Conservation (phyloP, 345 rosid species). For the Salix brachista region DNA sequence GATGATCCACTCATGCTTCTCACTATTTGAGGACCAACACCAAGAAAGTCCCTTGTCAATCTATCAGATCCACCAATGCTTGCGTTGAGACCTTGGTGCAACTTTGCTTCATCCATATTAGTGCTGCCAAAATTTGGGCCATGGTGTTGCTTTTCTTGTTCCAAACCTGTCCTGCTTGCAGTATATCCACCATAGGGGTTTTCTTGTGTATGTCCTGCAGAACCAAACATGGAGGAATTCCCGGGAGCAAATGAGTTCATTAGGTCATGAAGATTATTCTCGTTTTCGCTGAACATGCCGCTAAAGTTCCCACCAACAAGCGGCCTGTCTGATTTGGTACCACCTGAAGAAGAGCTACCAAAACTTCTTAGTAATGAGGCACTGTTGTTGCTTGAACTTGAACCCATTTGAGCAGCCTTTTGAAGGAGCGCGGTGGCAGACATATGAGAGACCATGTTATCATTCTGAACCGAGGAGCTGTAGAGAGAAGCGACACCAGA, state of each 20-base stretch:
- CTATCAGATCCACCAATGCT: slow-evolving; percentile 53
- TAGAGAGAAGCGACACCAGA: slow-evolving; percentile 49
- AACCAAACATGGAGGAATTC: slow-evolving; percentile 37
- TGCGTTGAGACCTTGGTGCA: slow-evolving; percentile 20
- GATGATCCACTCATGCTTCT: slow-evolving; percentile 28
- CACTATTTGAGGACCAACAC: slow-evolving; percentile 58
- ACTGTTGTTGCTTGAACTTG: slow-evolving; percentile 46
- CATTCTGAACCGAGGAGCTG: slow-evolving; percentile 44
- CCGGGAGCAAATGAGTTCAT: slow-evolving; percentile 53
- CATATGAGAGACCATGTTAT: slow-evolving; percentile 47
- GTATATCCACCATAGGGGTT: slow-evolving; percentile 14
- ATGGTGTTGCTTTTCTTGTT: slow-evolving; percentile 7
- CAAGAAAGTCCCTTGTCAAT: slow-evolving; percentile 72
- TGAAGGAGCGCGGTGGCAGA: slow-evolving; percentile 83
- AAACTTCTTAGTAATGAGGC: slow-evolving; percentile 53
- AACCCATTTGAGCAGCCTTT: slow-evolving; percentile 79
- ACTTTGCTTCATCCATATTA: slow-evolving; percentile 21
- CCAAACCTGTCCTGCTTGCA: slow-evolving; percentile 2
- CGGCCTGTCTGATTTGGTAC: slow-evolving; percentile 12
- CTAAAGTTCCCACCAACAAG: slow-evolving; percentile 16
- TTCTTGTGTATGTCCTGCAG: slow-evolving; percentile 23
- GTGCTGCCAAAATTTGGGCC: neutral
- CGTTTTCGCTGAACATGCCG: slow-evolving; percentile 47
- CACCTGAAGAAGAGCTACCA: slow-evolving; percentile 40
- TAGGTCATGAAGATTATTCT: slow-evolving; percentile 50